A percentile compares a stretch with the other conserved stretches of the same genome.
These are phyloP conservation scores for Nannochloris sp. DNA, from an alignment of 139 green algal species.

Conservation along the genomic window DNA sequence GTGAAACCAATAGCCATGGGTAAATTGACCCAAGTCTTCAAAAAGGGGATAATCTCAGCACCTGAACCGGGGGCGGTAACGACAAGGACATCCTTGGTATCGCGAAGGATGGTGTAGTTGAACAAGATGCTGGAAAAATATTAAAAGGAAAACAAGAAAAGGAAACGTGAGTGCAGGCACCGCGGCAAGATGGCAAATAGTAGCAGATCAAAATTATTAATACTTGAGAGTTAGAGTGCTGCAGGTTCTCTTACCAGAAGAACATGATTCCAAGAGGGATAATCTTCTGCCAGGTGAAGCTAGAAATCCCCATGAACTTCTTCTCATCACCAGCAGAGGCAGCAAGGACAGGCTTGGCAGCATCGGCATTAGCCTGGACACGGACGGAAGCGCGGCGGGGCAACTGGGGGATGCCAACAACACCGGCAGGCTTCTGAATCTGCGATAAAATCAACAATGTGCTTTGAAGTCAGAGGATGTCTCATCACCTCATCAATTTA, in stretches of 20 bases:
- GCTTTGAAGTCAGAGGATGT: neutral
- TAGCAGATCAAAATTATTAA: too few species aligned
- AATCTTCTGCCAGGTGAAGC: slow-evolving; percentile 82
- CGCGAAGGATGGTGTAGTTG: slow-evolving; percentile 99
- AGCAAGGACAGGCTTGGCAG: neutral
- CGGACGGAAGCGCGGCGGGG: slow-evolving; percentile 4
- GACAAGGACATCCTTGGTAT: slow-evolving; percentile 99
- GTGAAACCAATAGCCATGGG: slow-evolving; percentile 95
- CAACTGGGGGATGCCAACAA: slow-evolving; percentile 7
- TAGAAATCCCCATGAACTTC: slow-evolving; percentile 26
- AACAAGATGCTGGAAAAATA: slow-evolving; percentile 80
- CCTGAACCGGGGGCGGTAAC: slow-evolving; percentile 94
- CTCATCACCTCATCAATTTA: neutral
- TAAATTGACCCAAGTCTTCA: slow-evolving; percentile 98
- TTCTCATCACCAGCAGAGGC: slow-evolving; percentile 16
- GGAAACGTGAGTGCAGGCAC: too few species aligned
- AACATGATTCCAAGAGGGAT: slow-evolving; percentile 93
- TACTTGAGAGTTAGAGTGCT: neutral
- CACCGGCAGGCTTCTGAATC: neutral
- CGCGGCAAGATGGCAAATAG: too few species aligned
- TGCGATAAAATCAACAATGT: neutral
- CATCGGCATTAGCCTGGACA: neutral
- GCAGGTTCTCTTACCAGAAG: slow-evolving; percentile 69
- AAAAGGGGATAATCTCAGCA: slow-evolving; percentile 97
- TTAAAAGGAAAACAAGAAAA: too few species aligned